A percentile compares a stretch with the other conserved stretches of the same genome.
Evolutionary conservation across 2,329 filamentous ascomycete species (phyloP).

Genomic region (Fusarium drepaniforme): DNA sequence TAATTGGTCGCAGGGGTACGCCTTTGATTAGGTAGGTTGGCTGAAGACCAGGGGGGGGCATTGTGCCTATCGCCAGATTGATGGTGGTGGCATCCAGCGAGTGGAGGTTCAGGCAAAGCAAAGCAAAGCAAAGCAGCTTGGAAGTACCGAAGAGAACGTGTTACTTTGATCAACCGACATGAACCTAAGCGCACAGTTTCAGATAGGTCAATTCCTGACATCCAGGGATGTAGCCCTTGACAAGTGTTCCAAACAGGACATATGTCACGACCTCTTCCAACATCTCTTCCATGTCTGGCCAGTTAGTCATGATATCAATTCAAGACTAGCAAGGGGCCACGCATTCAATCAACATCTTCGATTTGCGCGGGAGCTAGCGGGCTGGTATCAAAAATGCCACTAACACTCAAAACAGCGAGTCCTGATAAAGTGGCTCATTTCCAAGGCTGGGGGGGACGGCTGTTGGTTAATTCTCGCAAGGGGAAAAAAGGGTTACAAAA

Average conservation of each 20-base stretch:
- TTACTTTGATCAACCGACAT: conserved; percentile 11
- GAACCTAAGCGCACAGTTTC: conserved; percentile 20
- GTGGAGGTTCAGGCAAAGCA: conserved; percentile 15
- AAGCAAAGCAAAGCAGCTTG: not conserved
- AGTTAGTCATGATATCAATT: conserved; percentile 11
- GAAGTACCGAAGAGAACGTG: not conserved
- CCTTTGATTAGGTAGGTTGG: conserved; percentile 21
- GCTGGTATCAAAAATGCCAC: conserved; percentile 13
- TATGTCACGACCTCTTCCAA: not conserved
- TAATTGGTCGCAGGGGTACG: conserved; percentile 32
- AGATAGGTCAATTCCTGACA: not conserved
- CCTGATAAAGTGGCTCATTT: not conserved
- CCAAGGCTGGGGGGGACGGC: not conserved
- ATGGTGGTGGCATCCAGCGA: not conserved
- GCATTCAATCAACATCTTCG: not conserved
- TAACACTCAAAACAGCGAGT: not conserved
- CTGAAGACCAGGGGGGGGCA: not conserved
- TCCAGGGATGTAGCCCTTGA: not conserved
- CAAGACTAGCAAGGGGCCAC: not conserved
- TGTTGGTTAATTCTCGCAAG: conserved; percentile 2
- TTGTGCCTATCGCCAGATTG: not conserved
- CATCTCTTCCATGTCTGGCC: not conserved
- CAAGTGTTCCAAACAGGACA: not conserved
- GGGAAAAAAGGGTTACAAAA: conserved; percentile 11
- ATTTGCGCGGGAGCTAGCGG: not conserved